Conservation (phyloP, 768 basidiomycete genomes). For the Psilocybe subaeruginosa region DNA sequence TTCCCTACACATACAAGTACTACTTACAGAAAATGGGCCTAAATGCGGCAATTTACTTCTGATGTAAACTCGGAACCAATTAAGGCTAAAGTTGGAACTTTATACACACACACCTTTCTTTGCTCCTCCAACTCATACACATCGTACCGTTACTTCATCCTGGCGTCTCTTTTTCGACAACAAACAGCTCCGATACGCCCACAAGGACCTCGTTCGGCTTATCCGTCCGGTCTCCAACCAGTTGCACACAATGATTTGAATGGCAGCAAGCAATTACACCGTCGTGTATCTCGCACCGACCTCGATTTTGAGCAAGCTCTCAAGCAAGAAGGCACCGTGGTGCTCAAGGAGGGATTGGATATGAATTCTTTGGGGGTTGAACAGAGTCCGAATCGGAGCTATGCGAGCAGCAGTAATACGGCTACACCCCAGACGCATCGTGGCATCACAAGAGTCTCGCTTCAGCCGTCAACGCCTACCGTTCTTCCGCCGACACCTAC, state of each 20-base stretch:
- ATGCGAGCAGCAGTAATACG: constrained; percentile 32
- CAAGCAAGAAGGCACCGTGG: constrained; percentile 64
- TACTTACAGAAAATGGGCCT: neutral
- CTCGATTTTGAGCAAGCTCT: constrained; percentile 84
- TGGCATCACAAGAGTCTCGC: constrained; percentile 25
- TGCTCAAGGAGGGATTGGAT: constrained; percentile 73
- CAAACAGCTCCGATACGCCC: constrained; percentile 44
- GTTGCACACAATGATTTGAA: constrained; percentile 53
- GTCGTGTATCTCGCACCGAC: constrained; percentile 73
- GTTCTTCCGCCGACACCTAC: constrained; percentile 74
- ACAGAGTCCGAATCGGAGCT: constrained; percentile 42
- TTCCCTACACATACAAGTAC: neutral
- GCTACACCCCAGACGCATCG: constrained; percentile 10
- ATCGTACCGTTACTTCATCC: constrained; percentile 38
- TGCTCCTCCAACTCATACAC: neutral
- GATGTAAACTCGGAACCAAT: neutral
- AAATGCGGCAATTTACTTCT: neutral
- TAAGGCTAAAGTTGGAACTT: constrained; percentile 1
- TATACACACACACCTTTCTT: neutral
- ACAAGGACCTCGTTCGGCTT: constrained; percentile 33
- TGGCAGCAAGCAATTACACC: constrained; percentile 36
- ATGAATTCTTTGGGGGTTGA: constrained; percentile 66
- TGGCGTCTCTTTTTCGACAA: constrained; percentile 70
- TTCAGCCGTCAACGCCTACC: constrained; percentile 61
- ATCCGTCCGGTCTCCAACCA: constrained; percentile 47